Evolutionary conservation across 2,329 filamentous ascomycete species (phyloP).

Genomic region (Clonostachys byssicola): DNA sequence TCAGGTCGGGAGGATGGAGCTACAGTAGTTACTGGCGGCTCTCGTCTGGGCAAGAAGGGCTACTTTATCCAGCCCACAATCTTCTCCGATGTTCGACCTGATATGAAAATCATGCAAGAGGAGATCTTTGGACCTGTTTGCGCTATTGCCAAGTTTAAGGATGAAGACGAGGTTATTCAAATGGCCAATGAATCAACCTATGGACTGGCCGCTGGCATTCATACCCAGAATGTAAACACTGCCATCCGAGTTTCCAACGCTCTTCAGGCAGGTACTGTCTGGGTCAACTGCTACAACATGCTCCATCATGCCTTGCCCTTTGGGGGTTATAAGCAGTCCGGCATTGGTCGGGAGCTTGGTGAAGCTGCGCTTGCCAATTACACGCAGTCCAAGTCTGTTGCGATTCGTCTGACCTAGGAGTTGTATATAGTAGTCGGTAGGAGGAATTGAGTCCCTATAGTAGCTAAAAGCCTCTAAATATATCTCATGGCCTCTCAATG

Average conservation of each 20-base stretch:
- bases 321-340: conserved; percentile 74
- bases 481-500: no score
- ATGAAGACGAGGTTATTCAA: conserved; percentile 69
- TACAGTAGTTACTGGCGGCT: conserved; percentile 45
- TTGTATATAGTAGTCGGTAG: no score
- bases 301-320: conserved; percentile 55
- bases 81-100: conserved; percentile 70
- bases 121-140: conserved; percentile 86
- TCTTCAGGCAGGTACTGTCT: conserved; percentile 62
- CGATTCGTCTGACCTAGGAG: conserved; percentile 30
- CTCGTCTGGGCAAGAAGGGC: conserved; percentile 61
- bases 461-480: no score
- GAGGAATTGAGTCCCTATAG: no score
- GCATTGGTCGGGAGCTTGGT: conserved; percentile 73
- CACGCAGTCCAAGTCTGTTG: conserved; percentile 64
- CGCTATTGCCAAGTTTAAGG: conserved; percentile 77
- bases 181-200: conserved; percentile 71
- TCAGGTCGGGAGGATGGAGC: conserved; percentile 50
- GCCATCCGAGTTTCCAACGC: conserved; percentile 71
- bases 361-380: conserved; percentile 65
- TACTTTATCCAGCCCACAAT: conserved; percentile 88
- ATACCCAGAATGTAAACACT: conserved; percentile 75
- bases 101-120: conserved; percentile 85
- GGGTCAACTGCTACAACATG: conserved; percentile 34
- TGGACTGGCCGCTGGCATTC: conserved; percentile 74